These are phyloP conservation scores for Rhizopogon vesiculosus DNA, from an alignment of 768 basidiomycete genomes.

Conservation along the genomic window DNA sequence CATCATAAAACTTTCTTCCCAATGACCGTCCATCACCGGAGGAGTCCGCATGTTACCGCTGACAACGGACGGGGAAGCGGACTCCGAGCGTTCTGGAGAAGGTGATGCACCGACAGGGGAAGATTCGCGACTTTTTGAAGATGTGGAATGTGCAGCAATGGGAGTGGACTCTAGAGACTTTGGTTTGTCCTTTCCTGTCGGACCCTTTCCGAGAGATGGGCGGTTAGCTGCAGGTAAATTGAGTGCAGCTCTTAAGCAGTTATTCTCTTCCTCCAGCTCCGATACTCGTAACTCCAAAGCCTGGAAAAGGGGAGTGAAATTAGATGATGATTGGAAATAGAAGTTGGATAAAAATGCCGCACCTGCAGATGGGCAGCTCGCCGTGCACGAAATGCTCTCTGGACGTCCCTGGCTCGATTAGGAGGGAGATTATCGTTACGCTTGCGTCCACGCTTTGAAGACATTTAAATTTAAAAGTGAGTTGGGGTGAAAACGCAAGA, in stretches of 20 bases:
- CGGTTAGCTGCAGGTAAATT: constrained; percentile 72
- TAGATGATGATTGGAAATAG: constrained; percentile 36
- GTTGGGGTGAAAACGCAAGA: constrained; percentile 9
- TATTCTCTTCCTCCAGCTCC: constrained; percentile 84
- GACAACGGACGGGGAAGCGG: constrained; percentile 29
- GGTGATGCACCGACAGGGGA: constrained; percentile 57
- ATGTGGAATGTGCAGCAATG: constrained; percentile 28
- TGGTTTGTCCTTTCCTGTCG: constrained; percentile 83
- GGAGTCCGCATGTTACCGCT: constrained; percentile 29
- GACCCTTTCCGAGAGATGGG: constrained; percentile 73
- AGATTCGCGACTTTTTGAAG: constrained; percentile 56
- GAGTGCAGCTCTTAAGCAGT: constrained; percentile 63
- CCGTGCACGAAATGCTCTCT: constrained; percentile 84
- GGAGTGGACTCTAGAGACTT: constrained; percentile 38
- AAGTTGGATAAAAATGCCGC: constrained; percentile 26
- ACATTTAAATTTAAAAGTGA: constrained; percentile 41
- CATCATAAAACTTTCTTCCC: constrained; percentile 56
- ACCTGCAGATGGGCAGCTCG: constrained; percentile 86
- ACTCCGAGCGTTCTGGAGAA: constrained; percentile 35
- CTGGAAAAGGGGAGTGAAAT: constrained; percentile 37
- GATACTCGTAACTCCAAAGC: constrained; percentile 76
- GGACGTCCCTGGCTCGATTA: constrained; percentile 78
- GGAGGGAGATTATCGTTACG: constrained; percentile 62
- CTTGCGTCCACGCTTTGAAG: constrained; percentile 84
- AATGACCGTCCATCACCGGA: constrained; percentile 46